Base-by-base conservation (phyloP, 2,329 filamentous ascomycete genomes). In the Fusarium nodosum region DNA sequence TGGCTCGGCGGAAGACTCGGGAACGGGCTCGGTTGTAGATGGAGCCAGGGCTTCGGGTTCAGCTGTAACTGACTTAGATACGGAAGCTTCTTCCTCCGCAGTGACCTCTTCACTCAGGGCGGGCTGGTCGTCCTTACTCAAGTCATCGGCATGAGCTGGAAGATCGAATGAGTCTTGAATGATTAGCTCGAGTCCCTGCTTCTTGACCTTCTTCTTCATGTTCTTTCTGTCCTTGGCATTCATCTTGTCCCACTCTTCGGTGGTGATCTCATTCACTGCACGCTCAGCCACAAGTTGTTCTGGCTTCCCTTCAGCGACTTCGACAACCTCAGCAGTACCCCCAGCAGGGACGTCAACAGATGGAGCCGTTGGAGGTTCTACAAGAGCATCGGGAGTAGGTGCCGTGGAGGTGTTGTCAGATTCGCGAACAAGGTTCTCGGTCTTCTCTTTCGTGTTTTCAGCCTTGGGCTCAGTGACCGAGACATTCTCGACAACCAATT, bases 151-250 rank as follows among this genome's bases (percentile, higher is more conserved):
- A 9, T 26, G 36, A 24, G 33, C 22, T 42, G 44, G n/a, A 28
- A 39, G 15, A 16, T 55, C 50, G 7, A 63, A 58, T 13, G 57
- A 56, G 18, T 66, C 65, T 56, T 69, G 56, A 26, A 74, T 41
- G n/a, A 74, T 56, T 3, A 46, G 38, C 22, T 74, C 72, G 0
- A 73, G 50, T 11, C 66, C 71, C 66, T 64, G 68, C 52, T 73
- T 74, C 55, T 59, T 72, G 11, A 74, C 70, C 20, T 64, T 68
- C 44, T 72, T 74, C 38, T 58, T 74, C 52, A 74, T 66, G 50
- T 69, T 68, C 66, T 72, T 74, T 46, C 63, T 74, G 3, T 74
- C 72, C 57, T 73, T 74, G 26, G 39, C 52, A 26, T 33, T 56
- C 24, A 74, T 59, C 16, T 36, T 66, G 8, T 58, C 45, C 72